These are phyloP conservation scores for Malassezia caprae DNA, from an alignment of 1,284 basidiomycete genomes.

Conservation along the genomic window DNA sequence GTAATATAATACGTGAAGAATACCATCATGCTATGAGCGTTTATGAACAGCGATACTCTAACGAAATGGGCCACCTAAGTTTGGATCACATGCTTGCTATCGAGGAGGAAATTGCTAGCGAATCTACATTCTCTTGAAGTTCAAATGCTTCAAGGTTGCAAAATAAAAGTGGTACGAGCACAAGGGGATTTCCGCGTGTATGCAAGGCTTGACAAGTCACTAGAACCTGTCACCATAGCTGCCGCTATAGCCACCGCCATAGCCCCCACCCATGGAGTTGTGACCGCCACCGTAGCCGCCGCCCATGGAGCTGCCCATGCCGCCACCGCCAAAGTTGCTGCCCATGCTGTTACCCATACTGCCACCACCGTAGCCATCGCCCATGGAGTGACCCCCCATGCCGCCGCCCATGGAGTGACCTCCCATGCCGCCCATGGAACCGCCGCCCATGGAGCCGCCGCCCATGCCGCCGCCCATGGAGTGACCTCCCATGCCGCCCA, in stretches of 20 bases:
- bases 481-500: not conserved
- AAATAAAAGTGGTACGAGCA: too few species aligned
- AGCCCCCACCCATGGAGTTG: conserved; percentile 6
- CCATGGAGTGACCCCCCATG: conserved; percentile 3
- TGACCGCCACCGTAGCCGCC: not conserved
- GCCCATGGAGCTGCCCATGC: conserved; percentile 2
- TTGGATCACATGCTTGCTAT: conserved; percentile 17
- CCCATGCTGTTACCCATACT: conserved; percentile 5
- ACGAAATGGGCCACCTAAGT: conserved; percentile 10
- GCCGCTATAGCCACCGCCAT: not conserved
- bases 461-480: not conserved
- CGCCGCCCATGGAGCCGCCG: conserved; percentile 7
- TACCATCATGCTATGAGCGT: conserved; percentile 6
- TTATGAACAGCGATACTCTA: conserved; percentile 4
- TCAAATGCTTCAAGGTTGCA: not conserved
- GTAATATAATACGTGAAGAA: conserved; percentile 17
- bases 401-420: not conserved
- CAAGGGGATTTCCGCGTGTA: too few species aligned
- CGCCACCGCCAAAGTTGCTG: not conserved
- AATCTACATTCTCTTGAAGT: not conserved
- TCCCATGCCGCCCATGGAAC: not conserved
- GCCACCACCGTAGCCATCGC: not conserved
- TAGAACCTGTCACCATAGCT: not conserved
- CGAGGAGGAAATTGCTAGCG: conserved; percentile 19
- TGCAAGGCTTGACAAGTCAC: not conserved